Conservation (phyloP, 176 grass and related monocot genomes). For the Carex littledalei region DNA sequence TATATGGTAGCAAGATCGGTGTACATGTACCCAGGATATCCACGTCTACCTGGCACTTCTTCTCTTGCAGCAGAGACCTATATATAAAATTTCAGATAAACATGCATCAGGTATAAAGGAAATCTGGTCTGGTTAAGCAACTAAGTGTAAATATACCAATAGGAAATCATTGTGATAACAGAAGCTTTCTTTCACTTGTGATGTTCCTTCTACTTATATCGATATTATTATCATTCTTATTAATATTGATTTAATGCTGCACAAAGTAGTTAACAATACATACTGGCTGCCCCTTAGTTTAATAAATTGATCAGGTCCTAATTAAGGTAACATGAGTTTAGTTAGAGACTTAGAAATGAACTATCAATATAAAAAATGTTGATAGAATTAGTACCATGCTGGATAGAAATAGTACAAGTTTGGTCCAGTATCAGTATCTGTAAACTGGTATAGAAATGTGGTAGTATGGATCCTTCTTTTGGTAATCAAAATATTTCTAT, state of each 20-base stretch:
- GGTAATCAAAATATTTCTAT: neutral
- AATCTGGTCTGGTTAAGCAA: neutral
- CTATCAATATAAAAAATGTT: neutral
- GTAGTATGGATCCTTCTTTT: neutral
- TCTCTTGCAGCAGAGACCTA: conserved; percentile 92
- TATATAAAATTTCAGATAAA: neutral
- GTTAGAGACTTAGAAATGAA: neutral
- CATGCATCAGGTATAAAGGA: neutral
- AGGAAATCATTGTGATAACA: neutral
- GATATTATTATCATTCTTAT: neutral
- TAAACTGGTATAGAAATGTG: neutral
- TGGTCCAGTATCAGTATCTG: neutral
- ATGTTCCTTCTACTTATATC: neutral
- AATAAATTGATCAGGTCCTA: neutral
- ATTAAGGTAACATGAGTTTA: neutral
- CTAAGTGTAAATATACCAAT: neutral
- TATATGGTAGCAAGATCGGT: conserved; percentile 97
- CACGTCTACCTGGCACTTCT: conserved; percentile 90
- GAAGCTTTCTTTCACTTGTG: neutral
- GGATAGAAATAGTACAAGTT: neutral
- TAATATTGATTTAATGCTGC: neutral
- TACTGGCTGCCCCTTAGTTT: neutral
- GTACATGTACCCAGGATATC: conserved; percentile 98
- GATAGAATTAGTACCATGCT: neutral
- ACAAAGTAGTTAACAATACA: neutral